Conservation (phyloP, 495 filamentous ascomycete species). For the Trichoderma orchidacearum region DNA sequence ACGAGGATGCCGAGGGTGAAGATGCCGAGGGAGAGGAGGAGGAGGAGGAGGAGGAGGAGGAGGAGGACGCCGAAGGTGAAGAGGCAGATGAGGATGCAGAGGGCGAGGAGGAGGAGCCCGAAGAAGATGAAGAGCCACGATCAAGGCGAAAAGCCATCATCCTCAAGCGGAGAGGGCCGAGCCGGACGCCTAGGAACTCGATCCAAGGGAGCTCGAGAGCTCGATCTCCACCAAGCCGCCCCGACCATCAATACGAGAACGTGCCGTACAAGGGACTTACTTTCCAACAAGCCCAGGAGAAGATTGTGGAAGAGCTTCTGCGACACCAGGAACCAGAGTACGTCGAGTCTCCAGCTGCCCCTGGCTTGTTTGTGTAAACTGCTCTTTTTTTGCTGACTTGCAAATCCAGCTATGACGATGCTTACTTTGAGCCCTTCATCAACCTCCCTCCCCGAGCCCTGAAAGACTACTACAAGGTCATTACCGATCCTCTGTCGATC, state of each 20-base stretch:
- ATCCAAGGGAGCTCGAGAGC: constrained; percentile 9
- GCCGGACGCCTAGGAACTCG: constrained; percentile 19
- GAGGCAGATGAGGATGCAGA: constrained; percentile 19
- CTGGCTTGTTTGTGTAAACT: neutral
- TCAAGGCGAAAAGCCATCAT: constrained; percentile 3
- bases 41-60: constrained; percentile 14
- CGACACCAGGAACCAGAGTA: constrained; percentile 47
- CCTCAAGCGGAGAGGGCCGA: constrained; percentile 15
- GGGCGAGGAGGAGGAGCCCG: constrained; percentile 18
- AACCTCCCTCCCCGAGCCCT: constrained; percentile 48
- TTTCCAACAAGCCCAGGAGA: constrained; percentile 72
- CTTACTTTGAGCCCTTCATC: constrained; percentile 49
- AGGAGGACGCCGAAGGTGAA: constrained; percentile 11
- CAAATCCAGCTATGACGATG: constrained; percentile 27
- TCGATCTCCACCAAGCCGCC: constrained; percentile 14
- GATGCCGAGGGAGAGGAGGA: constrained; percentile 7
- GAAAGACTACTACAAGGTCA: constrained; percentile 66
- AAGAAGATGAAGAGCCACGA: constrained; percentile 11
- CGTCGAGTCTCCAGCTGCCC: constrained; percentile 15
- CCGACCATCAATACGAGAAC: constrained; percentile 37
- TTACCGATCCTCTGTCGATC: constrained; percentile 58
- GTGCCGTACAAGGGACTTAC: constrained; percentile 46
- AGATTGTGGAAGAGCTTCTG: constrained; percentile 57
- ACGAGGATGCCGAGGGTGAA: constrained; percentile 5
- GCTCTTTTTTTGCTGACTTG: constrained; percentile 4